These are phyloP conservation scores for Morella rubra DNA, from an alignment of 306 rosid species.

Conservation along the genomic window DNA sequence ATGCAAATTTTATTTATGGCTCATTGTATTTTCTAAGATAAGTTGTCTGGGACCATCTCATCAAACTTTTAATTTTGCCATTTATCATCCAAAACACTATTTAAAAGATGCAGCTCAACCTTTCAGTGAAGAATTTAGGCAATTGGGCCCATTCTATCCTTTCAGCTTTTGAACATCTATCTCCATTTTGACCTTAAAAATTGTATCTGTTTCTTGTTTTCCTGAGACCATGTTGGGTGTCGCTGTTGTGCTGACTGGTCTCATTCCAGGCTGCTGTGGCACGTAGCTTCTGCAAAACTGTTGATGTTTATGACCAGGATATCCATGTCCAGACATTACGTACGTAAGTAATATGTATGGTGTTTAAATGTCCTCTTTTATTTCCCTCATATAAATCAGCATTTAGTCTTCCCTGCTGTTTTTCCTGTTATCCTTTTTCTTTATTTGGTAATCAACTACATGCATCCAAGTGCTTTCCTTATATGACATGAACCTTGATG, in stretches of 20 bases:
- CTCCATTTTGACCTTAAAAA: background rate
- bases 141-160: background rate
- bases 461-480: constrained; percentile 16
- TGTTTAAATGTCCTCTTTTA: background rate
- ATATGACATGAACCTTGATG: constrained; percentile 12
- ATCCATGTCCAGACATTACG: constrained; percentile 69
- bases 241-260: constrained; percentile 22
- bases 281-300: constrained; percentile 65
- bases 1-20: background rate
- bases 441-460: background rate
- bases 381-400: background rate
- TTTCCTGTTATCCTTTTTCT: constrained; percentile 16
- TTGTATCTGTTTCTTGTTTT: constrained; percentile 4
- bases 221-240: constrained; percentile 14
- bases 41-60: background rate
- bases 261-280: constrained; percentile 76
- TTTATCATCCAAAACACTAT: background rate
- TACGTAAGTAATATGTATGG: constrained; percentile 52
- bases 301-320: constrained; percentile 92
- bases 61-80: background rate
- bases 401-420: background rate
- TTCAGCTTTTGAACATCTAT: background rate
- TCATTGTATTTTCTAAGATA: background rate
- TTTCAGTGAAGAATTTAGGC: background rate
- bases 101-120: background rate